Percentiles rank a stretch among this genome's conserved stretches.
Evolutionary conservation across 1,284 basidiomycete species (phyloP).

Genomic region (Neotropicomus parvogracilis): DNA sequence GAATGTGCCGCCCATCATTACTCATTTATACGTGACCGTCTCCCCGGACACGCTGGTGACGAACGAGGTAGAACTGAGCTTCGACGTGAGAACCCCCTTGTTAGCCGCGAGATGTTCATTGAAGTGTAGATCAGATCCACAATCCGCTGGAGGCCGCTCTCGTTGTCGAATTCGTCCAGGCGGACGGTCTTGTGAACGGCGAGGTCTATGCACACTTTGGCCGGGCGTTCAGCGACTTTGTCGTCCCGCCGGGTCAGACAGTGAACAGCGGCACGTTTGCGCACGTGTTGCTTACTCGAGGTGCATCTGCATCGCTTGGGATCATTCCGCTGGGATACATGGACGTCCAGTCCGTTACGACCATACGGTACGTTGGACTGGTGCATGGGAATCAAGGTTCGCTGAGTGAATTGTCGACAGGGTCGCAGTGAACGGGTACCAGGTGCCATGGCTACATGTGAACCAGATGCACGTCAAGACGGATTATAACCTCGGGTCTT

Average conservation of each 20-base stretch:
- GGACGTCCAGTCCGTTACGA: conserved; percentile 50
- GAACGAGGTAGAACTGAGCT: conserved; percentile 51
- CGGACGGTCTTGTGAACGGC: conserved; percentile 51
- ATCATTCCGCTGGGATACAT: conserved; percentile 54
- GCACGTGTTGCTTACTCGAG: conserved; percentile 57
- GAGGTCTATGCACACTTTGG: conserved; percentile 55
- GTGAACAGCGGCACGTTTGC: conserved; percentile 54
- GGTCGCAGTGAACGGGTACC: conserved; percentile 49
- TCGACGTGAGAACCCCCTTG: conserved; percentile 42
- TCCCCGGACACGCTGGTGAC: conserved; percentile 46
- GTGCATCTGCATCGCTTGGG: conserved; percentile 48
- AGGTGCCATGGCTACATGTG: conserved; percentile 55
- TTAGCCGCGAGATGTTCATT: background rate
- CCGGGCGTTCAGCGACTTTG: conserved; percentile 49
- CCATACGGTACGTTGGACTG: conserved; percentile 36
- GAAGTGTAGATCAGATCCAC: conserved; percentile 35
- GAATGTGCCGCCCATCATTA: conserved; percentile 40
- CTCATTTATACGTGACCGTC: conserved; percentile 48
- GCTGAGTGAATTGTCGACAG: conserved; percentile 17
- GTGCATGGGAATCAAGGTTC: background rate
- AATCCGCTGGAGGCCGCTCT: conserved; percentile 60
- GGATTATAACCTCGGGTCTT: conserved; percentile 32
- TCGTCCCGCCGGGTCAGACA: conserved; percentile 53
- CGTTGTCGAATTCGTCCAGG: conserved; percentile 53
- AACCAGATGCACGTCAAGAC: conserved; percentile 47